Evolutionary conservation across 1,139 yeast genomes (phyloP), one percentile per base, ranked within the genome.

Genomic region (Saccharomyces hybrid): DNA sequence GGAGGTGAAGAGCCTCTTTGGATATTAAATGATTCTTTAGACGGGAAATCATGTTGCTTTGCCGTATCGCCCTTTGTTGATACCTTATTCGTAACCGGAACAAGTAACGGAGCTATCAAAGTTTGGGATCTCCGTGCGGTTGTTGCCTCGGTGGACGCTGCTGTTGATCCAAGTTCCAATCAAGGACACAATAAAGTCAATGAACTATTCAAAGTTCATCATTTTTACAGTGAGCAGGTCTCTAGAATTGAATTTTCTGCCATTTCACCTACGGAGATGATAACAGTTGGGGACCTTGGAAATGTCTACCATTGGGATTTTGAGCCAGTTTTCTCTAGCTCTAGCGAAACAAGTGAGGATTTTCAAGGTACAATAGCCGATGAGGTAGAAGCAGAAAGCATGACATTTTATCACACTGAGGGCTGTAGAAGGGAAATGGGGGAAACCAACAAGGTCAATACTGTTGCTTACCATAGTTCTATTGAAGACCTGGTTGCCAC

Each of bases 261-360:
- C n/a, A 56, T 58, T 3, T 59, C 63, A 1, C 63, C 70, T 5
- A 57, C 62, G 9, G 62, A 63, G 38, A 59, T 68, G 42, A 51
- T 69, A 23, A 55, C 70, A 2, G 65, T 67, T 20, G 70, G 70
- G 20, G 56, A 54, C 1, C 53, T 61, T 7, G 72, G 72, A n/a
- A 66, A 63, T 50, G 63, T 69, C 8, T 68, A 66, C 52, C 71
- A 67, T 30, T 69, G 72, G 72, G 65, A 66, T 63, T 44, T 59
- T 62, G 50, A 49, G 55, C 14, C 59, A 57, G n/a, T 56, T 50
- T 16, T 38, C 13, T 16, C 44, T 7, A 38, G 5, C 11, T 38
- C 9, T 20, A 20, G 2, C 44, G 44, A 38, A 38, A 38, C 11
- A 20, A 38, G 5, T 38, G 44, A 38, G 44, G 44, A 38, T 1